phyloP scores from a whole-genome alignment of 2,329 filamentous ascomycete genomes.

The Alternaria consortialis region DNA sequence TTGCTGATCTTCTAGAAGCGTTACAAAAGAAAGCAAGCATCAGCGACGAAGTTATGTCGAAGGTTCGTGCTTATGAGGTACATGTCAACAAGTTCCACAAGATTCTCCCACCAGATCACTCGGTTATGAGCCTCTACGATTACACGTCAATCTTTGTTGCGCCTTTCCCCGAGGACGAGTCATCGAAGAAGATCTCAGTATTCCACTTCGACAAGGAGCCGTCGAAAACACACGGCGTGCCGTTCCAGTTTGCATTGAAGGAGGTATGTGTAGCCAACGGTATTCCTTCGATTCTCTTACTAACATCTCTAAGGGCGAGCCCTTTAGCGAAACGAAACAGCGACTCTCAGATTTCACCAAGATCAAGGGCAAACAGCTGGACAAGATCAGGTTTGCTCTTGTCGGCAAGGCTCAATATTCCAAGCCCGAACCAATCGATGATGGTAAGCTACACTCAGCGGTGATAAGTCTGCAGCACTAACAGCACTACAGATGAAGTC shows the following conservation, averaged over 20 bases:
- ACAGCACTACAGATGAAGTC: constrained; percentile 53
- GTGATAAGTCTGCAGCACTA: constrained; percentile 7
- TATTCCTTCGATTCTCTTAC: constrained; percentile 18
- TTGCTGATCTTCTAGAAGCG: constrained; percentile 78
- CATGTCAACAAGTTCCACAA: constrained; percentile 86
- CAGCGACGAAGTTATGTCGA: constrained; percentile 75
- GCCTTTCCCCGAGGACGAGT: constrained; percentile 75
- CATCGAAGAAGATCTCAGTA: constrained; percentile 74
- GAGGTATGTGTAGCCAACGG: constrained; percentile 62
- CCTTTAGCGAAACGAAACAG: constrained; percentile 91
- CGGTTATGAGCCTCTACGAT: constrained; percentile 84
- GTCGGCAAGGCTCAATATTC: constrained; percentile 71
- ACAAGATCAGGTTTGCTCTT: constrained; percentile 97
- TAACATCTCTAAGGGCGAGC: constrained; percentile 69
- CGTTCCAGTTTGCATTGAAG: constrained; percentile 88
- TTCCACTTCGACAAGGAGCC: constrained; percentile 95
- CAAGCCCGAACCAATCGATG: constrained; percentile 82
- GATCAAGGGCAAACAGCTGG: constrained; percentile 96
- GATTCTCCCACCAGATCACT: constrained; percentile 73
- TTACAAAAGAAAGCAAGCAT: constrained; percentile 84
- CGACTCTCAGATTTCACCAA: constrained; percentile 91
- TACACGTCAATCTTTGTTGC: constrained; percentile 85
- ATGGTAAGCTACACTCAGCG: constrained; percentile 71
- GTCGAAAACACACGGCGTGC: constrained; percentile 82
- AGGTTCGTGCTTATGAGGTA: constrained; percentile 82